These are phyloP conservation scores for Termitomyces sp. DNA, from an alignment of 768 basidiomycete genomes.

Conservation along the genomic window DNA sequence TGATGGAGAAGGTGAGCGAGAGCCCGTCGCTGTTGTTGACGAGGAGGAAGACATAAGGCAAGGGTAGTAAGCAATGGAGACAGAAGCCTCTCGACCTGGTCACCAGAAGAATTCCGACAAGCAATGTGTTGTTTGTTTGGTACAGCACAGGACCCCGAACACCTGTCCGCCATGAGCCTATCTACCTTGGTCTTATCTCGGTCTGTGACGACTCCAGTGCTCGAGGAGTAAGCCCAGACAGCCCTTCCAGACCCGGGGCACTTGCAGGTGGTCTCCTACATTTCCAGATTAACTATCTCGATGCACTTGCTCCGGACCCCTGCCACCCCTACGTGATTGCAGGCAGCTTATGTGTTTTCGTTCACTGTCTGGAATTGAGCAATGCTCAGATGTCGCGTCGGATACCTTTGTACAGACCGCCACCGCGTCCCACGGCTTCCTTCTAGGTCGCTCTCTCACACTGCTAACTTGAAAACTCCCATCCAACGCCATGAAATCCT, in stretches of 20 bases:
- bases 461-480: neutral
- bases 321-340: constrained; percentile 1
- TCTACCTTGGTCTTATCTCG: neutral
- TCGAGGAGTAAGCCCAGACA: neutral
- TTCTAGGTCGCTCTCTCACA: neutral
- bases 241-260: neutral
- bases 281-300: neutral
- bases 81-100: neutral
- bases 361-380: neutral
- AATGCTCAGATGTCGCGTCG: constrained; percentile 15
- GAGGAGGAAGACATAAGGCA: constrained; percentile 58
- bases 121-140: constrained; percentile 11
- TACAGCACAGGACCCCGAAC: constrained; percentile 4
- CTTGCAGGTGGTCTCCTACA: neutral
- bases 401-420: neutral
- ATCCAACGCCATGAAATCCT: constrained; percentile 23
- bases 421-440: neutral
- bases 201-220: neutral
- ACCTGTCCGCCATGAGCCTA: neutral
- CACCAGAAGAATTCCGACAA: constrained; percentile 2
- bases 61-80: neutral
- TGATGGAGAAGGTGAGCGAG: constrained; percentile 67
- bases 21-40: constrained; percentile 46
- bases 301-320: neutral
- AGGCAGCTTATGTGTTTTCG: neutral